Evolutionary conservation across 1,284 basidiomycete species (phyloP), one percentile per base, ranked within the genome.

Genomic region (Wallemia hederae): DNA sequence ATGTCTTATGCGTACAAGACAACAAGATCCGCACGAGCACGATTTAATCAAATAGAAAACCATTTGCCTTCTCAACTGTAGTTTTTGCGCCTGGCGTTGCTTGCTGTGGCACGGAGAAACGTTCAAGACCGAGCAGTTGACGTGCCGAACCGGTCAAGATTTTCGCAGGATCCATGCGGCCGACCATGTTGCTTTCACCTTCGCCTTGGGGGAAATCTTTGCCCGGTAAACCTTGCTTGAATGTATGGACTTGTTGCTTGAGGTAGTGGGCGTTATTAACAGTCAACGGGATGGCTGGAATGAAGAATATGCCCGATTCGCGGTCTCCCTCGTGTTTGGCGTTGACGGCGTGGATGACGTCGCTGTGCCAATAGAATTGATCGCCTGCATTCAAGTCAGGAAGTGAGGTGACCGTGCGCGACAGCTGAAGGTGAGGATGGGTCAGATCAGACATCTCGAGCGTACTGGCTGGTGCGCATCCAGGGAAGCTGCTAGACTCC

Each of bases 251-350:
- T 69, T 86, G 84, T 59, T 75, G 73, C 27, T 72, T 71, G 28
- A 86, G 72, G 66, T 86, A 85, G 17, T 70, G 69, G 7, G 76
- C 78, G 68, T 83, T 85, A 62, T 75, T 69, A 27, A 74, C 59
- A 0, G 82, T 84, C 17, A 85, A 71, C 0, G 84, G 84, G 0
- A 79, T 79, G 1, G 83, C 79, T 0, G 83, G 85, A 62, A 86
- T 86, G 68, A 86, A 88, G 61, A 88, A 66, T 26, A 86, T 83
- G 0, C 80, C 80, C 0, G 82, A 83, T 65, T 85, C 81, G 2
- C 71, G 72, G 11, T 66, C 64, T 0, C 85, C 85, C 9, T 65
- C 66, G 67, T 86, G 82, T 24, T 73, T 68, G 2, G 67, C 63
- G 67, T 87, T 84, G 28, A 87, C 83, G 0, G 80, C 76, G 67